A percentile compares a stretch with the other conserved stretches of the same genome.
Conservation (phyloP, 306 rosid species). For the Prunus mume region DNA sequence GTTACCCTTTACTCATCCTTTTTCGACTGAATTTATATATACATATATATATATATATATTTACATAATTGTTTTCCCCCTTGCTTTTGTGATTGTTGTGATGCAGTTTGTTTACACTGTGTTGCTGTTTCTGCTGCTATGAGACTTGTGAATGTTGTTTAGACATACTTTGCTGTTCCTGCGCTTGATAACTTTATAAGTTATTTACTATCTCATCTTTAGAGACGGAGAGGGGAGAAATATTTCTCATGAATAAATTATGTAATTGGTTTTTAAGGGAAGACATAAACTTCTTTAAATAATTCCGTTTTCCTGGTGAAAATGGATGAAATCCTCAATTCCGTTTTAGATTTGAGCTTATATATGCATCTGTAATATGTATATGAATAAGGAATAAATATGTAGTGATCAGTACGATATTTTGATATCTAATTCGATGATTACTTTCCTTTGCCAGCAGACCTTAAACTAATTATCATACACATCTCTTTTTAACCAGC, state of each 20-base stretch:
- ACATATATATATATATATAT: too few relatives aligned
- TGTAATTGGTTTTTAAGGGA: background rate
- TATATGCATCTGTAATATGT: too few relatives aligned
- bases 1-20: background rate
- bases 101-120: constrained; percentile 28
- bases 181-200: constrained; percentile 5
- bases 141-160: constrained; percentile 37
- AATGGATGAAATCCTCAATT: too few relatives aligned
- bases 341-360: background rate
- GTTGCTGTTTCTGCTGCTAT: constrained; percentile 34
- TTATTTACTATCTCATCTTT: background rate
- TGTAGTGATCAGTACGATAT: too few relatives aligned
- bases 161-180: constrained; percentile 30
- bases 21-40: background rate
- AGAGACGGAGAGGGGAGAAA: background rate
- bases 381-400: too few relatives aligned
- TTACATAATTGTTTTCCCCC: too few relatives aligned
- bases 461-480: too few relatives aligned
- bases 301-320: too few relatives aligned
- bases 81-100: background rate
- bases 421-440: too few relatives aligned
- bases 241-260: background rate
- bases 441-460: too few relatives aligned
- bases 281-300: too few relatives aligned
- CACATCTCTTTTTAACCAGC: background rate